Evolutionary conservation across 768 basidiomycete genomes (phyloP), one percentile per base, ranked within the genome.

Genomic region (Hysterangium stoloniferum): DNA sequence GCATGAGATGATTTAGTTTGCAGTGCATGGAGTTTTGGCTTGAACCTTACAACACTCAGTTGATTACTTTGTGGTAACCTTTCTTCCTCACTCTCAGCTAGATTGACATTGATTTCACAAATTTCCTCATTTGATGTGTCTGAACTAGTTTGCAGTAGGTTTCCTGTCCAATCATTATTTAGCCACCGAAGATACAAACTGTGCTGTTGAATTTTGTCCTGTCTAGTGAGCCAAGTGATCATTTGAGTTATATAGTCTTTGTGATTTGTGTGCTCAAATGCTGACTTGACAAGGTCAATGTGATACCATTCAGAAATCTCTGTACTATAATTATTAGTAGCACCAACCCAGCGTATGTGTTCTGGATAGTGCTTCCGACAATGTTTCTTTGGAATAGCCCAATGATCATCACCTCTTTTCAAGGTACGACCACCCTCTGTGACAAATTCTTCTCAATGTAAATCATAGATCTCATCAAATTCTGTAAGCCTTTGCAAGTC

Each of bases 401-500:
- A 58, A 20, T 54, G 54, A 13, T 34, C 33, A 9, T 34, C 33
- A 9, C 33, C 33, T 34, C 33, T 9, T 17, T 34, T 34, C 33
- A 34, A 17, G 9, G 47, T 50, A 49, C 27, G 59, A 48, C 45
- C 59, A 12, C 59, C 62, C 2, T 64, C 55, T 15, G 55, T 50
- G 1, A 59, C 35, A 36, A 71, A 70, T 4, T 65, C 52, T 6
- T 65, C 55, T 36, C 64, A 64, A 34, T 59, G 22, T 3, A 50
- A 11, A 46, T 71, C 63, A 44, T 67, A 72, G 0, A 37, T 37
- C 5, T 53, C 8, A 31, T 60, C 45, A 1, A 64, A 56, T 13
- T 58, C 54, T 1, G 64, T 47, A 1, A 72, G 25, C 1, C 41
- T 29, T 1, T 28, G 45, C 3, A 71, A 58, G 11, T 62, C 62